Evolutionary conservation across 371 early-diverging fungal species (phyloP), one percentile per base, ranked within the genome.

Genomic region (Circinella minor): DNA sequence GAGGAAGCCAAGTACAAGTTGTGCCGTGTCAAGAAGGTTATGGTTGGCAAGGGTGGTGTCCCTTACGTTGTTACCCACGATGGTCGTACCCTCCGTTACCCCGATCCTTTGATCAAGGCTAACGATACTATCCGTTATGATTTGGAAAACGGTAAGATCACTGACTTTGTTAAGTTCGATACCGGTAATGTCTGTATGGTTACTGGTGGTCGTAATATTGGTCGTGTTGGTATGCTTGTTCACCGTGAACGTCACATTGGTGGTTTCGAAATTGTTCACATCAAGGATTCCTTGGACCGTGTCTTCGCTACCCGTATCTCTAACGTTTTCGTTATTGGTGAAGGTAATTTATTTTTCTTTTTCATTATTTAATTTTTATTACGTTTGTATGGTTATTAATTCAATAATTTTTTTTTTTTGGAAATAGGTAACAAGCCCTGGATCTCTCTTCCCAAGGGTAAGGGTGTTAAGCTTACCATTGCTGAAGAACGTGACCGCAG

Each of bases 1-100:
- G 99, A 99, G 86, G 99, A 99, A 89, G 96, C 98, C 85, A 92
- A 96, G 87, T 99, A 97, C 95, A 99, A 99, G 92, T 91, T 99
- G 70, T 94, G 96, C 90, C 99, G 99, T 92, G 98, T 99, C 78
- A 95, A 92, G 89, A 92, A 91, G 85, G 94, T 98, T 83, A 89
- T 95, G 84, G 81, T 97, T 71, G 98, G 97, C 76, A 88, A 91
- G 82, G 95, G 95, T 86, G 96, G 94, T 79, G 92, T 99, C 72
- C 99, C 99, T 39, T 98, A 90, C 90, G 85, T 95, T 68, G 96
- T 97, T 75, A 99, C 99, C 82, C 97, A 99, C 90, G 99, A 99
- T 85, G 99, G 99, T 67, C 96, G 98, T 83, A 99, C 99, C 79
- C 91, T 99, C 88, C 99, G 99, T 82, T 99, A 98, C 94, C 98